These are phyloP conservation scores for Aspergillus fijiensis DNA, from an alignment of 2,329 filamentous ascomycete species.

Conservation along the genomic window DNA sequence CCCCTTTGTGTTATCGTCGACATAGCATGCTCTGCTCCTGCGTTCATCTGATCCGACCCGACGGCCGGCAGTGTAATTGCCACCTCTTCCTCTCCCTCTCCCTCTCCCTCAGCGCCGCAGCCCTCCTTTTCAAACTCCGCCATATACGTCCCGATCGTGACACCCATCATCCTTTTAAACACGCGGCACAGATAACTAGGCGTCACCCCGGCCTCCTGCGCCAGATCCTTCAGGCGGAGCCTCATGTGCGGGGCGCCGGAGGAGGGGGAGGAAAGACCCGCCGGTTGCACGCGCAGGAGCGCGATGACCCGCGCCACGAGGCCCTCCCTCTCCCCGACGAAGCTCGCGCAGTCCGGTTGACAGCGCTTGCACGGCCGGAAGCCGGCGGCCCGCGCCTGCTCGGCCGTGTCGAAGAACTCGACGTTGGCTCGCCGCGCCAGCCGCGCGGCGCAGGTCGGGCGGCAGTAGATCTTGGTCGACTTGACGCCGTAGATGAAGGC, in stretches of 20 bases:
- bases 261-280: no score
- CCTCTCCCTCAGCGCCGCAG: neutral
- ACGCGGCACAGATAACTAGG: conserved; percentile 60
- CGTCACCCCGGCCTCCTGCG: conserved; percentile 53
- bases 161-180: conserved; percentile 57
- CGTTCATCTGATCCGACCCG: neutral
- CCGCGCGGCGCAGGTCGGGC: conserved; percentile 35
- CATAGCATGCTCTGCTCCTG: neutral
- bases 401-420: conserved; percentile 50
- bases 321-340: conserved; percentile 8
- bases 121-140: conserved; percentile 5
- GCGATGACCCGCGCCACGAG: conserved; percentile 1
- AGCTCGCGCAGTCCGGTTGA: conserved; percentile 41
- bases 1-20: neutral
- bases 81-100: neutral
- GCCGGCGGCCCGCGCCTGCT: no score
- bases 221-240: conserved; percentile 50
- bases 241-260: conserved; percentile 7
- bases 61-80: no score
- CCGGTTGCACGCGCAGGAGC: neutral
- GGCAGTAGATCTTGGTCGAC: conserved; percentile 25
- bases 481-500: conserved; percentile 53
- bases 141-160: conserved; percentile 48
- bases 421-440: conserved; percentile 63
- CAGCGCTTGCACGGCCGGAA: conserved; percentile 56